A percentile compares a stretch with the other conserved stretches of the same genome.
These are phyloP conservation scores for Phytophthora aleatoria DNA, from an alignment of 352 stramenopile species.

Conservation along the genomic window DNA sequence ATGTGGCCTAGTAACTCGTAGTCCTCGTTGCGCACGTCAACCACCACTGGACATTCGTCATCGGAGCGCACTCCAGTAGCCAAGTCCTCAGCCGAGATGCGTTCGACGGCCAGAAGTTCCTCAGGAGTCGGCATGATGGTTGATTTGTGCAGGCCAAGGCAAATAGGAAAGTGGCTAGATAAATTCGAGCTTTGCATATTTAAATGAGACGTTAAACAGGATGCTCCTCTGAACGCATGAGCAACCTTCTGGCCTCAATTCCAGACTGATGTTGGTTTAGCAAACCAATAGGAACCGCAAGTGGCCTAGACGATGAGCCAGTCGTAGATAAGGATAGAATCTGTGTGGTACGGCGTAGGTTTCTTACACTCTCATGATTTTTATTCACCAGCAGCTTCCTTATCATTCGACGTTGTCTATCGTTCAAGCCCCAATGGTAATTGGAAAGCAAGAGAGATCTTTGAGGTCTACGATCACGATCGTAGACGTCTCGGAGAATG, in stretches of 20 bases:
- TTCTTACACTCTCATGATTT: neutral
- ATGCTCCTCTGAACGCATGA: too few species aligned
- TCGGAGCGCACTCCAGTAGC: slow-evolving; percentile 23
- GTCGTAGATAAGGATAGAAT: neutral
- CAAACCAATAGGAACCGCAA: too few species aligned
- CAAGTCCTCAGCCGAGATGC: slow-evolving; percentile 34
- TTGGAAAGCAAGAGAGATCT: slow-evolving; percentile 71
- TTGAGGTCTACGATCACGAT: slow-evolving; percentile 93
- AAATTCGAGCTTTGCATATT: too few species aligned
- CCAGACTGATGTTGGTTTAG: too few species aligned
- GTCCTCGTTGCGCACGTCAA: slow-evolving; percentile 42
- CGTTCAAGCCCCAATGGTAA: slow-evolving; percentile 46
- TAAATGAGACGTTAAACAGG: too few species aligned
- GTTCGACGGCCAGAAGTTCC: slow-evolving; percentile 30
- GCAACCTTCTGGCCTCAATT: too few species aligned
- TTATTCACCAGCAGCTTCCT: neutral
- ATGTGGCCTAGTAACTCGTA: slow-evolving; percentile 41
- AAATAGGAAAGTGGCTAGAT: slow-evolving; percentile 1
- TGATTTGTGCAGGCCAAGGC: neutral
- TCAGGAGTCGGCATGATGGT: slow-evolving; percentile 25
- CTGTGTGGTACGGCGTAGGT: slow-evolving; percentile 6
- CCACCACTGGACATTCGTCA: slow-evolving; percentile 11
- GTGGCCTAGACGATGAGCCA: neutral
- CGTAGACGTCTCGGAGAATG: slow-evolving; percentile 87
- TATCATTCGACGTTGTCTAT: neutral